phyloP scores from a whole-genome alignment of 805 yeast genomes.

The Candida morakotiae region DNA sequence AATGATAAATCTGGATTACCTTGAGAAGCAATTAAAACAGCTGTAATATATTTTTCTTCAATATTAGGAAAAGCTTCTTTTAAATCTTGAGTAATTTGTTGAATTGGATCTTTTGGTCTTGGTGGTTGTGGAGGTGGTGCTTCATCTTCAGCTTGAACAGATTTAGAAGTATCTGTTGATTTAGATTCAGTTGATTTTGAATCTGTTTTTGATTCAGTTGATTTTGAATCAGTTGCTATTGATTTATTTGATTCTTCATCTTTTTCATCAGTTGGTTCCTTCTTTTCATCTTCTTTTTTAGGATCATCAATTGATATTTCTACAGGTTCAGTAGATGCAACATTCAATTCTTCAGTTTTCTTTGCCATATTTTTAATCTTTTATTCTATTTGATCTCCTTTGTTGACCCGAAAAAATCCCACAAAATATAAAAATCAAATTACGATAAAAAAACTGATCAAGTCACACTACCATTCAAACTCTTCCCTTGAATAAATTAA shows the following conservation, averaged over 20 bases:
- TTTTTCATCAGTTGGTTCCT: conserved; percentile 8
- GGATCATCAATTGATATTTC: conserved; percentile 16
- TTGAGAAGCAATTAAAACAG: conserved; percentile 80
- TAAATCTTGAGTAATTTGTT: conserved; percentile 54
- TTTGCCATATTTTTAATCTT: too few relatives aligned
- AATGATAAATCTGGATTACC: conserved; percentile 84
- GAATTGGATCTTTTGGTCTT: conserved; percentile 61
- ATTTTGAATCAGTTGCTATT: neutral
- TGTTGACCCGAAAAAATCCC: too few relatives aligned
- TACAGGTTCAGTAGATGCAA: conserved; percentile 33
- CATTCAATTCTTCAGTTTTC: conserved; percentile 22
- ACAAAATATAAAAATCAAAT: too few relatives aligned
- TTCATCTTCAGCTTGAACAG: conserved; percentile 6
- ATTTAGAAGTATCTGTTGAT: neutral
- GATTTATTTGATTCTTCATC: neutral
- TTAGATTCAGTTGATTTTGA: neutral
- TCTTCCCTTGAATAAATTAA: too few relatives aligned
- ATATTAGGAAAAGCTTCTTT: conserved; percentile 82
- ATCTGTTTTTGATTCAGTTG: neutral
- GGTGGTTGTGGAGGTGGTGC: conserved; percentile 36
- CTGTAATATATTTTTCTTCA: conserved; percentile 67
- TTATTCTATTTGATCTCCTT: too few relatives aligned
- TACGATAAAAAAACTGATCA: too few relatives aligned
- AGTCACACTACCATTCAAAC: too few relatives aligned
- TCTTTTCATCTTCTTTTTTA: conserved; percentile 4